Conservation (phyloP, 257 asterid species). For the Solanum paucissectum region DNA sequence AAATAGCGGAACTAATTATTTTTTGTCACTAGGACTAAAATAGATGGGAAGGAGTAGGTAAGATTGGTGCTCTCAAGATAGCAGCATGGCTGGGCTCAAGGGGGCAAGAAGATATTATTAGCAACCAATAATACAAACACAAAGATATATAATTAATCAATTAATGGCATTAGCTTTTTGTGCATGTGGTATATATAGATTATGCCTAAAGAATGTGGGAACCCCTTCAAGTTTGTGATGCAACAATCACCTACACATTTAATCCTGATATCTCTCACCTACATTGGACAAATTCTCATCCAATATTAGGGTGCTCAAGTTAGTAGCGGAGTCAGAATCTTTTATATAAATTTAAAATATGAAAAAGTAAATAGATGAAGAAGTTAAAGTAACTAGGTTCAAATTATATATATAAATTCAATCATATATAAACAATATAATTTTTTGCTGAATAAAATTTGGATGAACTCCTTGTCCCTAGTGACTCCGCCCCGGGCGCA, state of each 20-base stretch:
- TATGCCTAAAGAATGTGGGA: background rate
- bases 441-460: too few relatives aligned
- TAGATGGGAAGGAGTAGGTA: background rate
- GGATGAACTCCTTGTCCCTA: background rate
- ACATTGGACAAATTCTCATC: background rate
- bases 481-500: fast-evolving
- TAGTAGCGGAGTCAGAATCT: background rate
- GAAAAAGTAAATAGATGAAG: background rate
- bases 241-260: background rate
- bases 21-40: background rate
- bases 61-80: background rate
- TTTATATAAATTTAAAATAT: fast-evolving
- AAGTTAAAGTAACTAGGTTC: background rate
- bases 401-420: too few relatives aligned
- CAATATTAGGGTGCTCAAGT: background rate
- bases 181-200: background rate
- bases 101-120: background rate
- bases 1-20: background rate
- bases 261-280: background rate
- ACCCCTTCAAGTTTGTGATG: background rate
- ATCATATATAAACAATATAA: too few relatives aligned
- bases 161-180: background rate
- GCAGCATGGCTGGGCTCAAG: background rate
- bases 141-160: background rate
- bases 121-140: background rate